phyloP scores from a whole-genome alignment of 768 basidiomycete species.

The Mycena metata region DNA sequence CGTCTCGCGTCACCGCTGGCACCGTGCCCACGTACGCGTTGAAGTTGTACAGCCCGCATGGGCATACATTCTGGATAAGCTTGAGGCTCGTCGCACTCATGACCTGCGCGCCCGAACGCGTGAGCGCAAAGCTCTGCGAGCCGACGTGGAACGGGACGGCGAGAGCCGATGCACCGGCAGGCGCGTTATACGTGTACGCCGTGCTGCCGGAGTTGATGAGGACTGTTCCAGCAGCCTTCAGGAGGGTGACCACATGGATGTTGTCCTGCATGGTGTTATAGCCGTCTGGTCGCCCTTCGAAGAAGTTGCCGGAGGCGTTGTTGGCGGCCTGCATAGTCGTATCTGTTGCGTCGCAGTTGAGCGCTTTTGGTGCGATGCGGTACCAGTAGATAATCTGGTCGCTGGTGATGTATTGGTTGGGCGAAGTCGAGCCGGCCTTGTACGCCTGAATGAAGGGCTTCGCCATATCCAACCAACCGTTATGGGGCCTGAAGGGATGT shows the following conservation, averaged over 20 bases:
- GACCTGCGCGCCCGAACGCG: slow-evolving; percentile 27
- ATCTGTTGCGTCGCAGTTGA: slow-evolving; percentile 41
- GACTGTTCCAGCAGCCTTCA: slow-evolving; percentile 36
- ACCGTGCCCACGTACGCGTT: slow-evolving; percentile 43
- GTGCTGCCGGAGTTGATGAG: slow-evolving; percentile 39
- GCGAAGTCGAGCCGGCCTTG: slow-evolving; percentile 53
- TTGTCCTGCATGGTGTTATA: slow-evolving; percentile 35
- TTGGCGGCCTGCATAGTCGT: slow-evolving; percentile 38
- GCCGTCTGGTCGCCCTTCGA: slow-evolving; percentile 39
- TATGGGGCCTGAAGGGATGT: slow-evolving; percentile 32
- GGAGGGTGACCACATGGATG: slow-evolving; percentile 38
- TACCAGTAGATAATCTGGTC: slow-evolving; percentile 43
- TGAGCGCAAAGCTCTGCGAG: slow-evolving; percentile 37
- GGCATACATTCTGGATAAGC: slow-evolving; percentile 34
- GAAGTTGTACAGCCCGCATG: slow-evolving; percentile 41
- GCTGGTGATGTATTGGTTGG: slow-evolving; percentile 27
- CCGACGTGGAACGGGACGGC: slow-evolving; percentile 38
- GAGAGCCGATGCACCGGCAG: slow-evolving; percentile 39
- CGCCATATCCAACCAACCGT: slow-evolving; percentile 59
- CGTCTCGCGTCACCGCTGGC: slow-evolving; percentile 29
- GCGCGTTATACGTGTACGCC: slow-evolving; percentile 36
- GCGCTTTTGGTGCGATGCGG: slow-evolving; percentile 32
- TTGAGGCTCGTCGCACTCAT: slow-evolving; percentile 38
- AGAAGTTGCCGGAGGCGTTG: slow-evolving; percentile 39
- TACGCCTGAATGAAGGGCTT: slow-evolving; percentile 62